Conservation (phyloP, 2,329 filamentous ascomycete genomes). For the Colletotrichum sp. region DNA sequence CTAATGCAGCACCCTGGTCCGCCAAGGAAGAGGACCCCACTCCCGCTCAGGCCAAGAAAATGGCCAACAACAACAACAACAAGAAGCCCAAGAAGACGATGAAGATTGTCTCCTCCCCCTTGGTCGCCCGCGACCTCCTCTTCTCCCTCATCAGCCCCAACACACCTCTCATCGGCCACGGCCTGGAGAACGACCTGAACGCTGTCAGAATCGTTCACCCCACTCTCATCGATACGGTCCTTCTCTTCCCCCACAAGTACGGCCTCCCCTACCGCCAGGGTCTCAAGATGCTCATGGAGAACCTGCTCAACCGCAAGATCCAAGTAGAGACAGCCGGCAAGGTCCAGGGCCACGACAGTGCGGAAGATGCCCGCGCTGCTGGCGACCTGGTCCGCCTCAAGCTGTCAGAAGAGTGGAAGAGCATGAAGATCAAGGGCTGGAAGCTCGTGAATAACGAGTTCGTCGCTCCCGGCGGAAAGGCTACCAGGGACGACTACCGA, state of each 20-base stretch:
- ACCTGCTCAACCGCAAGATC: slow-evolving; percentile 76
- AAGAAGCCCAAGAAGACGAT: slow-evolving; percentile 50
- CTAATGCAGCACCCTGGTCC: slow-evolving; percentile 66
- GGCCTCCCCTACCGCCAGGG: slow-evolving; percentile 80
- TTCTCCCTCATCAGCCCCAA: slow-evolving; percentile 76
- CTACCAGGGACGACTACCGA: background rate
- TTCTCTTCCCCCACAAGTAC: slow-evolving; percentile 79
- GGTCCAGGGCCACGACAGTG: slow-evolving; percentile 81
- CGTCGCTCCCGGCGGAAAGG: slow-evolving; percentile 37
- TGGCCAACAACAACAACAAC: background rate
- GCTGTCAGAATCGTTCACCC: slow-evolving; percentile 84
- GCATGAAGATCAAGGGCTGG: slow-evolving; percentile 73
- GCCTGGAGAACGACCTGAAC: slow-evolving; percentile 95
- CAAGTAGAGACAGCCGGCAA: slow-evolving; percentile 67
- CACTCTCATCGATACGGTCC: slow-evolving; percentile 81
- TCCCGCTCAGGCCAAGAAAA: slow-evolving; percentile 23
- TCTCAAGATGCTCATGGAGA: slow-evolving; percentile 75
- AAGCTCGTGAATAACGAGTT: slow-evolving; percentile 55
- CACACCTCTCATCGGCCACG: slow-evolving; percentile 90
- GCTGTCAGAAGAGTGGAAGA: slow-evolving; percentile 73
- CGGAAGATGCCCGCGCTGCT: slow-evolving; percentile 88
- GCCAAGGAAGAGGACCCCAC: slow-evolving; percentile 27
- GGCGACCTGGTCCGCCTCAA: slow-evolving; percentile 82
- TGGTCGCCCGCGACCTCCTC: slow-evolving; percentile 76
- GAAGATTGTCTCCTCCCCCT: slow-evolving; percentile 77